Evolutionary conservation across 148 eudicot species (phyloP).

Genomic region (Rhododendron molle): DNA sequence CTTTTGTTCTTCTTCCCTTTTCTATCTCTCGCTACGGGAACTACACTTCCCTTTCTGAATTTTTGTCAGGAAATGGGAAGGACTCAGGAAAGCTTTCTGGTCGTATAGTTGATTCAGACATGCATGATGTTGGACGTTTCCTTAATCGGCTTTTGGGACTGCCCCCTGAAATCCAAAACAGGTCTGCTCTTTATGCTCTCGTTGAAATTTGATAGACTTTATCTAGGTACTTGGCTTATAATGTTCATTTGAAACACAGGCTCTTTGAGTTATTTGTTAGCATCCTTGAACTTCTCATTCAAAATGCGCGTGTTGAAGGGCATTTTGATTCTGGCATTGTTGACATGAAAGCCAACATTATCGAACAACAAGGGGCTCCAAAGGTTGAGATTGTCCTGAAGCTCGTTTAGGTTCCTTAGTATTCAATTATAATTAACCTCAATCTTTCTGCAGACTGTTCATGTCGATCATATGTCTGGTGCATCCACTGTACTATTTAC

Average conservation of each 20-base stretch:
- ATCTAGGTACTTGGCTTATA: not conserved
- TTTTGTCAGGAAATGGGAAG: slow-evolving; percentile 60
- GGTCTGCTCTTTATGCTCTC: slow-evolving; percentile 32
- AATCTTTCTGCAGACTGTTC: slow-evolving; percentile 66
- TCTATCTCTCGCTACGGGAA: not conserved
- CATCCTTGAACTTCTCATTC: slow-evolving; percentile 70
- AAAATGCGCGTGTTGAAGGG: slow-evolving; percentile 88
- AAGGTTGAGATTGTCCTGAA: slow-evolving; percentile 48
- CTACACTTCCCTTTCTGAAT: slow-evolving; percentile 1
- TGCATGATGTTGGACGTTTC: slow-evolving; percentile 95
- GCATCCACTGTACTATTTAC: slow-evolving; percentile 91
- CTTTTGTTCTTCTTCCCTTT: not conserved
- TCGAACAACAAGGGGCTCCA: slow-evolving; percentile 76
- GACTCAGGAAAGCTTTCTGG: slow-evolving; percentile 76
- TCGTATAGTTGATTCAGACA: slow-evolving; percentile 92
- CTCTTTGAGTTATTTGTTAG: slow-evolving; percentile 86
- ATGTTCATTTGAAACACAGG: slow-evolving; percentile 35
- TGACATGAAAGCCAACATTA: slow-evolving; percentile 73
- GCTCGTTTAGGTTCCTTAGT: not conserved
- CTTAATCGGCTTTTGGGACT: slow-evolving; percentile 86
- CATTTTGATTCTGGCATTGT: slow-evolving; percentile 92
- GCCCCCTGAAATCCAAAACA: slow-evolving; percentile 93
- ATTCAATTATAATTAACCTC: not conserved
- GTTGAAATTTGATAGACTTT: not conserved
- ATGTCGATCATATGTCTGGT: slow-evolving; percentile 83